Evolutionary conservation across 148 eudicot genomes (phyloP).

Genomic region (Salicornia ramosissima): DNA sequence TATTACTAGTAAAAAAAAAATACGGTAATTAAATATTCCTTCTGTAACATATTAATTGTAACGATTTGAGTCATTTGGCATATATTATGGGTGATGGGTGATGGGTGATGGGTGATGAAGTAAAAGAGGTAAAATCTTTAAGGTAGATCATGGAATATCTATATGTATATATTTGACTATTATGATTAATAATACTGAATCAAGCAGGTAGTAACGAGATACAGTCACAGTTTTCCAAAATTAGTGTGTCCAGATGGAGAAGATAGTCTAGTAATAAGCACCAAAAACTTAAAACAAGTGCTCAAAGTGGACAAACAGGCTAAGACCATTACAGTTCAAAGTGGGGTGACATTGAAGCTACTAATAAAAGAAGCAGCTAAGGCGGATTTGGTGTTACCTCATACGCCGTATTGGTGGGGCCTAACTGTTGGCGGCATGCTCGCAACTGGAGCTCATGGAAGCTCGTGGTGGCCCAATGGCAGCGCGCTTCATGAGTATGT

Average conservation of each 20-base stretch:
- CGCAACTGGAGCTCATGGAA: constrained; percentile 80
- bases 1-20: no score
- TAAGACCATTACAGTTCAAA: constrained; percentile 42
- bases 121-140: no score
- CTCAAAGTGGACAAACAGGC: constrained; percentile 23
- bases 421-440: constrained; percentile 66
- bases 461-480: constrained; percentile 64
- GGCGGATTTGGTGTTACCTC: constrained; percentile 57
- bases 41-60: no score
- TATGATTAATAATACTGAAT: background rate
- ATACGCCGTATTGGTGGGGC: constrained; percentile 83
- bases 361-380: constrained; percentile 54
- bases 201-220: constrained; percentile 39
- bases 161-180: no score
- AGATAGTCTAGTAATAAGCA: constrained; percentile 62
- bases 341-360: constrained; percentile 50
- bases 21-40: no score
- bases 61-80: no score
- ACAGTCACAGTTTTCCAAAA: constrained; percentile 60
- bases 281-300: constrained; percentile 38
- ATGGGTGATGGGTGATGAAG: no score
- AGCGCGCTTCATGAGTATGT: constrained; percentile 71
- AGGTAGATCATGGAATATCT: no score
- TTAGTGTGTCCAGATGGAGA: constrained; percentile 58
- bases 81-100: no score